phyloP scores from a whole-genome alignment of 176 grass and related monocot species.

The Calamus simplicifolius region DNA sequence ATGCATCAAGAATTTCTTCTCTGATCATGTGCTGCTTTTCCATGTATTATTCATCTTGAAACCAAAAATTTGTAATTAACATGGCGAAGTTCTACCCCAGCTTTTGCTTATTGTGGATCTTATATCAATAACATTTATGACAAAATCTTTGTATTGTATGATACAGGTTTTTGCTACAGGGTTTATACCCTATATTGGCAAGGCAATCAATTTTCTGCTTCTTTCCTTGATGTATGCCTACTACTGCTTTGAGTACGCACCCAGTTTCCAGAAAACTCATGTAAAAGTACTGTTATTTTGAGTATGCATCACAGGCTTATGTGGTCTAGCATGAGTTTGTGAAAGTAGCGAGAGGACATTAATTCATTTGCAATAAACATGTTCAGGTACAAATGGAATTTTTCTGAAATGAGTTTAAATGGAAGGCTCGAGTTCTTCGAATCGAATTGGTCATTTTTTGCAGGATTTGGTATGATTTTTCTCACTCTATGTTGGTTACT shows the following conservation, averaged over 20 bases:
- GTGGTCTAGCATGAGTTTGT: too few relatives aligned
- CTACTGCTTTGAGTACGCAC: constrained; percentile 91
- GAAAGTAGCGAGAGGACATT: too few relatives aligned
- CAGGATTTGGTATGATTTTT: constrained; percentile 75
- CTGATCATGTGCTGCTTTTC: constrained; percentile 2
- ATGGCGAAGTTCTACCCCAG: too few relatives aligned
- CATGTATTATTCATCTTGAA: not conserved
- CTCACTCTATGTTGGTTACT: constrained; percentile 2
- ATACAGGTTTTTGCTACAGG: constrained; percentile 69
- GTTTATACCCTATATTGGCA: constrained; percentile 83
- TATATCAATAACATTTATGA: not conserved
- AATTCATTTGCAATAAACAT: too few relatives aligned
- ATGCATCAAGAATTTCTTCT: not conserved
- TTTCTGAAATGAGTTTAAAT: constrained; percentile 67
- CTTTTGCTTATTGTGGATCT: constrained; percentile 9
- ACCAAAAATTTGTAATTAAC: too few relatives aligned
- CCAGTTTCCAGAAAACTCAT: not conserved
- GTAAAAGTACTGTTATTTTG: too few relatives aligned
- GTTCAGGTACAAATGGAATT: constrained; percentile 91
- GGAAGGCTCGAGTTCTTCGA: constrained; percentile 83
- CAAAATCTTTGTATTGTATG: constrained; percentile 11
- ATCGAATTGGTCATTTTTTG: constrained; percentile 97
- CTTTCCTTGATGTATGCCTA: constrained; percentile 97
- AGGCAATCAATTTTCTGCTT: constrained; percentile 66
- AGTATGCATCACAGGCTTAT: too few relatives aligned